Conservation (phyloP, 2,329 filamentous ascomycete species). For the Davidsoniella virescens region DNA sequence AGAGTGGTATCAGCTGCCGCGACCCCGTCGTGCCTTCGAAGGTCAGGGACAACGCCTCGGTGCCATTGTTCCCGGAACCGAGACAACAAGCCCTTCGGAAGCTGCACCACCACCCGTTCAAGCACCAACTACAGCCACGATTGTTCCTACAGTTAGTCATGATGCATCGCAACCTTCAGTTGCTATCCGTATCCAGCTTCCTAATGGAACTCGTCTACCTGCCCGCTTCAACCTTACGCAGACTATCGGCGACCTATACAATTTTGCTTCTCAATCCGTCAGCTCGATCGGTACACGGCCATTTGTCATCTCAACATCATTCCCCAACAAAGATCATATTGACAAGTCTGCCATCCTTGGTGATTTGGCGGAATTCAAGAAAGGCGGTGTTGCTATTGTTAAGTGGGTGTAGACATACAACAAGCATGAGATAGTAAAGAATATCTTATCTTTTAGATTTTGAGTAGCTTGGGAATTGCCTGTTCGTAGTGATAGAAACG, state of each 20-base stretch:
- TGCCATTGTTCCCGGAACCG: slow-evolving; percentile 53
- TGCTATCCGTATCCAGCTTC: slow-evolving; percentile 60
- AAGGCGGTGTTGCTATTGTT: slow-evolving; percentile 47
- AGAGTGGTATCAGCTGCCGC: slow-evolving; percentile 56
- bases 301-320: slow-evolving; percentile 68
- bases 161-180: slow-evolving; percentile 40
- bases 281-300: slow-evolving; percentile 36
- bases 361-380: slow-evolving; percentile 48
- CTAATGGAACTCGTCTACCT: slow-evolving; percentile 60
- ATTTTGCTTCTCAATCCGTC: slow-evolving; percentile 52
- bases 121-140: slow-evolving; percentile 19
- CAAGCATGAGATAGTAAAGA: too few species aligned
- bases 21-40: slow-evolving; percentile 59
- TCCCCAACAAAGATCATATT: slow-evolving; percentile 64
- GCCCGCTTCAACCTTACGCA: slow-evolving; percentile 69
- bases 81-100: slow-evolving; percentile 1
- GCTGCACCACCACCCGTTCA: slow-evolving; percentile 10
- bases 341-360: slow-evolving; percentile 45
- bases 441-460: background rate
- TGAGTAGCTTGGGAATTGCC: too few species aligned
- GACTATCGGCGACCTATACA: slow-evolving; percentile 63
- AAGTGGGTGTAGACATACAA: slow-evolving; percentile 29
- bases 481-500: too few species aligned
- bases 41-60: slow-evolving; percentile 60
- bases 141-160: slow-evolving; percentile 20